Conservation (phyloP, 176 grass and related monocot species). For the Olyra latifolia region DNA sequence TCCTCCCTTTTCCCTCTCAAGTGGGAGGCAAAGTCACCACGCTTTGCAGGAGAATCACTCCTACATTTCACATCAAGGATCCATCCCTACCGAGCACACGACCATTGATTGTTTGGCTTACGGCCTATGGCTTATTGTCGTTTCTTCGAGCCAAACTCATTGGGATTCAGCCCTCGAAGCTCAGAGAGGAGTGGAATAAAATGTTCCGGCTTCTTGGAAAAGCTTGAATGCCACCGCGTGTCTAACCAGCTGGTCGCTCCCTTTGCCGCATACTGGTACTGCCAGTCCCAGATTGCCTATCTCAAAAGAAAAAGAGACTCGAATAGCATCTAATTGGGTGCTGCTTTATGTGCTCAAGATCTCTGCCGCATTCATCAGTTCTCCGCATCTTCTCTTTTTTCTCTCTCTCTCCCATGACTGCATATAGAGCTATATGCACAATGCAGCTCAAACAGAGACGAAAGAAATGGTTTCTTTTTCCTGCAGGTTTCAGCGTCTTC, state of each 20-base stretch:
- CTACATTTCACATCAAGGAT: conserved; percentile 12
- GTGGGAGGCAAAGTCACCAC: conserved; percentile 4
- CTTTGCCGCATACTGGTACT: background rate
- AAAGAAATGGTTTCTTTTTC: background rate
- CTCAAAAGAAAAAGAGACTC: conserved; percentile 27
- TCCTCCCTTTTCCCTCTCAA: background rate
- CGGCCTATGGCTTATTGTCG: too few relatives aligned
- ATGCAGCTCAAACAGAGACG: background rate
- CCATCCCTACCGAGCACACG: background rate
- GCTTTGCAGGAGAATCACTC: conserved; percentile 44
- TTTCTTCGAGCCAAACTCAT: too few relatives aligned
- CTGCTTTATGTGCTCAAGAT: background rate
- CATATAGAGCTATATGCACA: background rate
- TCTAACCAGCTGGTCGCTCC: background rate
- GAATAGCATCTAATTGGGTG: conserved; percentile 39
- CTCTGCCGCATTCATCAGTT: conserved; percentile 17
- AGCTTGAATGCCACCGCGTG: background rate
- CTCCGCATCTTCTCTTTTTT: background rate
- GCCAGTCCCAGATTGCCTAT: background rate
- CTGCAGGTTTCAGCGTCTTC: background rate
- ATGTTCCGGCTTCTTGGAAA: too few relatives aligned
- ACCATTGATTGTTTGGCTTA: too few relatives aligned
- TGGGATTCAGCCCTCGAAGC: too few relatives aligned
- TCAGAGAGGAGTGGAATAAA: too few relatives aligned
- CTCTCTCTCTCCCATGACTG: background rate